Percentiles rank a stretch among this genome's conserved stretches.
phyloP scores from a whole-genome alignment of 305 asterid genomes.

The Petunia hybrid region DNA sequence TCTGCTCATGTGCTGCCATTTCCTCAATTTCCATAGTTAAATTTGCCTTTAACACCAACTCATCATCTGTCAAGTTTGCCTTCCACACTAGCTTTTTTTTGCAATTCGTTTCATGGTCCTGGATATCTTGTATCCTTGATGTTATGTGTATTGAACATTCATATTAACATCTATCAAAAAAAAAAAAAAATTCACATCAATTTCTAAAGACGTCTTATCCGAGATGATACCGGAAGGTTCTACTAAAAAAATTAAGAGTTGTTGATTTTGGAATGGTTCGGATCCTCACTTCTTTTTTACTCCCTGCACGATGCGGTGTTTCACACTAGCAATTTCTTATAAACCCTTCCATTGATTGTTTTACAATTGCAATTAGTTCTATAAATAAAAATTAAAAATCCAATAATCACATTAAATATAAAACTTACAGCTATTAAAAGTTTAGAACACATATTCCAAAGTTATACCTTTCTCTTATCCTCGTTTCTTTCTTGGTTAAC shows the following conservation, averaged over 20 bases:
- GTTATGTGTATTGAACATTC: constrained; percentile 11
- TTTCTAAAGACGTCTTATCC: background rate
- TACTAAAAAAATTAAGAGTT: background rate
- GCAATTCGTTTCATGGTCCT: constrained; percentile 19
- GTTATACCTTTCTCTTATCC: background rate
- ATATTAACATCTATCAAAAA: too few species aligned
- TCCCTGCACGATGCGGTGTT: too few species aligned
- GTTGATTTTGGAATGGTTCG: constrained; percentile 18
- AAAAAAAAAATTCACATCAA: background rate
- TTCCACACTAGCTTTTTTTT: constrained; percentile 41
- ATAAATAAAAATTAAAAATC: too few species aligned
- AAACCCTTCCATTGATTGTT: too few species aligned
- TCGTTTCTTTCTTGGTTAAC: constrained; percentile 21
- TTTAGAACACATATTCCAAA: background rate
- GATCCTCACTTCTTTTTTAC: background rate
- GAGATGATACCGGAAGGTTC: background rate
- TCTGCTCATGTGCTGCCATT: too few species aligned
- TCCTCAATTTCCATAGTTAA: too few species aligned
- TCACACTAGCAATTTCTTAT: too few species aligned
- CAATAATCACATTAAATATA: too few species aligned
- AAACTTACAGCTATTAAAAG: background rate
- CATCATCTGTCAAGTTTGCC: background rate
- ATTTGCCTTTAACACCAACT: too few species aligned
- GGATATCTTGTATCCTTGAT: constrained; percentile 3
- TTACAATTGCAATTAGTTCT: too few species aligned